Evolutionary conservation across 1,139 yeast genomes (phyloP).

Genomic region (Debaryomyces sp.): DNA sequence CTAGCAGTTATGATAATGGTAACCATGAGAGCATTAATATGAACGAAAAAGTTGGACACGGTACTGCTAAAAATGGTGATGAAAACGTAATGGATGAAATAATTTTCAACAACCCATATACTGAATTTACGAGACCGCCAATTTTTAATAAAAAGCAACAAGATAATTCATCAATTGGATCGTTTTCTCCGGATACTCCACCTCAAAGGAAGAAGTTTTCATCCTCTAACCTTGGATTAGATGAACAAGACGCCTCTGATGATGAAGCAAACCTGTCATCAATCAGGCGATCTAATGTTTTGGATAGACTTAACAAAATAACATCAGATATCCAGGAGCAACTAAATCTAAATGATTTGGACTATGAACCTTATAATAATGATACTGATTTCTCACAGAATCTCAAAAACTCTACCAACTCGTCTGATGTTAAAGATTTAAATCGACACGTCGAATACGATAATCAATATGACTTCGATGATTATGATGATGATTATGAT

Average conservation of each 20-base stretch:
- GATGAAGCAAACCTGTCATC: background rate
- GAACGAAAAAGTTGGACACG: background rate
- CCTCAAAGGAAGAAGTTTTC: slow-evolving; percentile 12
- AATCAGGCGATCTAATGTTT: slow-evolving; percentile 36
- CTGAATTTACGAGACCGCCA: background rate
- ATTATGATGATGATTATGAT: slow-evolving; percentile 12
- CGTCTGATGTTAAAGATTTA: background rate
- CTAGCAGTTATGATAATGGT: background rate
- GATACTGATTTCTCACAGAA: background rate
- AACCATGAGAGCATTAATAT: background rate
- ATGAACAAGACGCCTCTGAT: background rate
- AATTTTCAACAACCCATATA: slow-evolving; percentile 1
- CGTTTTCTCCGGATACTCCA: slow-evolving; percentile 43
- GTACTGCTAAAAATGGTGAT: background rate
- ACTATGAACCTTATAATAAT: slow-evolving; percentile 18
- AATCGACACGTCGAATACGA: slow-evolving; percentile 10
- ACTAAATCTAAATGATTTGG: slow-evolving; percentile 24
- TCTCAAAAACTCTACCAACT: background rate
- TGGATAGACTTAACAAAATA: slow-evolving; percentile 43
- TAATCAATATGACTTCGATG: slow-evolving; percentile 11
- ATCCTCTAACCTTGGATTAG: background rate
- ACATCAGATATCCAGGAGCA: slow-evolving; percentile 45
- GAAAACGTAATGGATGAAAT: background rate
- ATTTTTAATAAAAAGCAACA: background rate
- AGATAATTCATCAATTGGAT: slow-evolving; percentile 29